These are phyloP conservation scores for Mallotus japonicus DNA, from an alignment of 441 rosid species.

Conservation along the genomic window DNA sequence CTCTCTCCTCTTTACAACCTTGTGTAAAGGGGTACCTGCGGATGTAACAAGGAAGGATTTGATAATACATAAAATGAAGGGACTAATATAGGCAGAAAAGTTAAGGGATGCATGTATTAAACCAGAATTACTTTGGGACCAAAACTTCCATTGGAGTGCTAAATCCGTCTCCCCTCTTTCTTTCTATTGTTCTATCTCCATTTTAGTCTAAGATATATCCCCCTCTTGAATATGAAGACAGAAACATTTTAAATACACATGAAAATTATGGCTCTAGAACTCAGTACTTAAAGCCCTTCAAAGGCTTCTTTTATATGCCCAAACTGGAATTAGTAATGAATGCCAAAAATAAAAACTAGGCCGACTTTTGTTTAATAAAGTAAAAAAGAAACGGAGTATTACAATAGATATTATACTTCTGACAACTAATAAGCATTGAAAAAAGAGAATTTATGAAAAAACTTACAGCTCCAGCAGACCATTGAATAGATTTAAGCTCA, in stretches of 20 bases:
- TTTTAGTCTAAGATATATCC: not conserved
- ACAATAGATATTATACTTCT: not conserved
- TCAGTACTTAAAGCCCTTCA: not conserved
- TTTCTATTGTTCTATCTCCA: not conserved
- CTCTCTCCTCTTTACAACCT: not conserved
- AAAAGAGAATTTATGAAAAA: constrained; percentile 13
- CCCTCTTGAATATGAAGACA: not conserved
- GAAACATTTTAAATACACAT: not conserved
- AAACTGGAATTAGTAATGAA: not conserved
- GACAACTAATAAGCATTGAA: not conserved
- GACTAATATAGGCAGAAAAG: not conserved
- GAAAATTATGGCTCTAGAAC: not conserved
- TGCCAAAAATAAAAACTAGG: not conserved
- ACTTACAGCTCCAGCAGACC: constrained; percentile 78
- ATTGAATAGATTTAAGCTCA: constrained; percentile 67
- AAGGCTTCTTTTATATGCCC: not conserved
- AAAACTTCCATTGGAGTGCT: not conserved
- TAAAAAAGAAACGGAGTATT: not conserved
- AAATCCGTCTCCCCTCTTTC: not conserved
- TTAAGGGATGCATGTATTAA: not conserved
- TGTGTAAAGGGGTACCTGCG: not conserved
- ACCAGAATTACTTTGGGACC: not conserved
- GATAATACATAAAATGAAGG: not conserved
- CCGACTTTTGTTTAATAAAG: not conserved
- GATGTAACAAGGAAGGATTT: not conserved